Evolutionary conservation across 1,284 basidiomycete species (phyloP), one percentile per base, ranked within the genome.

Genomic region (Entoloma clypeatum): DNA sequence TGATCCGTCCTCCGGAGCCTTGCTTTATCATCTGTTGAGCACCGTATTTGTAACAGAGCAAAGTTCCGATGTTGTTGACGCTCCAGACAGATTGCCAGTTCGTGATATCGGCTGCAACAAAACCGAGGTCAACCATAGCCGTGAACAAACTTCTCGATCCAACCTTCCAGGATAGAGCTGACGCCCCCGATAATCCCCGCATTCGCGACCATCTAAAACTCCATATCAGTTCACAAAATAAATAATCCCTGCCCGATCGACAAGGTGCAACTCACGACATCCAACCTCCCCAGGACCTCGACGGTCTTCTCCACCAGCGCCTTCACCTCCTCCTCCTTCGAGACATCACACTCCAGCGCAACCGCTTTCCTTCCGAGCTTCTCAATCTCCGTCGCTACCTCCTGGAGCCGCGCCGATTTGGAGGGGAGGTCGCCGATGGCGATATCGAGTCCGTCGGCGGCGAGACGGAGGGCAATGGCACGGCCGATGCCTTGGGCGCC

Each of bases 401-500:
- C 38, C 1, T 62, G 54, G 1, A 72, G 55, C n/a, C 45, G 32
- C 1, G 49, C 49, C 1, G 32, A 16, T 28, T 68, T 60, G 9
- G 41, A 42, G 0, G 55, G 50, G 4, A 72, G 23, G 44, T 73
- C 70, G 32, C 61, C 57, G 22, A 74, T 25, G 5, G 58, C 64
- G 3, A 74, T 50, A 39, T 68, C 57, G 19, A 68, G 56, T 0
- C 69, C 72, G 36, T 74, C 71, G 3, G 54, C 44, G 0, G 71
- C 68, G 6, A 74, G 60, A 0, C 65, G 60, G 0, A 68, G 50
- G 7, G 65, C 65, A 32, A 70, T 65, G 10, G 64, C 63, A n/a
- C 62, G 55, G 1, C 71, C 71, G 22, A 73, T 63, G 7, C 69
- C 72, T 41, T 51, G 48, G 10, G 54, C 53, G 13, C 49, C 44